Percentiles rank a stretch among this genome's conserved stretches.
Conservation (phyloP, 1,284 basidiomycete genomes). For the Ceraceosorus guamensis region DNA sequence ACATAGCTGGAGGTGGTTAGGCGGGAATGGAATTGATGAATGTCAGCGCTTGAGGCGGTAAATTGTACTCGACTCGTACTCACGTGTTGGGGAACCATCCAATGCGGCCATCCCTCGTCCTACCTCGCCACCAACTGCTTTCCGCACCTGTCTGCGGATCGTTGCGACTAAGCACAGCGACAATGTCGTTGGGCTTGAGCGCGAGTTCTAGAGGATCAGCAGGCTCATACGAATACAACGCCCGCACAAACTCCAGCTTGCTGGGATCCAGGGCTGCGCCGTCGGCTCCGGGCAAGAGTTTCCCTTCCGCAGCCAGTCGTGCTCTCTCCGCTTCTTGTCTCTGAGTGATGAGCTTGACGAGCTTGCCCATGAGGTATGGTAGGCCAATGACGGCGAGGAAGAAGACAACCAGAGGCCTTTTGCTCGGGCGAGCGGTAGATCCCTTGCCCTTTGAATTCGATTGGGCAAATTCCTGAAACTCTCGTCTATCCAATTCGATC, state of each 20-base stretch:
- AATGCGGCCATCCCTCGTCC: constrained; percentile 83
- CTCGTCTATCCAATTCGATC: constrained; percentile 34
- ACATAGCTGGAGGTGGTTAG: constrained; percentile 22
- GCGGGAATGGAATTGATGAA: neutral
- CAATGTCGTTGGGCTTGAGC: constrained; percentile 83
- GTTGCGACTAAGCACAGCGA: constrained; percentile 75
- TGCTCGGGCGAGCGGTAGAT: constrained; percentile 52
- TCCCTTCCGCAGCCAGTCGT: constrained; percentile 49
- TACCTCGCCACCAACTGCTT: constrained; percentile 90
- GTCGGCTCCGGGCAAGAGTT: constrained; percentile 22
- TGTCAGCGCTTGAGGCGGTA: constrained; percentile 3
- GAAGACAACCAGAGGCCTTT: constrained; percentile 89
- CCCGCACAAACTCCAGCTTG: constrained; percentile 76
- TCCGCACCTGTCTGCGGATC: constrained; percentile 56
- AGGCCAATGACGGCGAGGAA: constrained; percentile 90
- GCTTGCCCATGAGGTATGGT: constrained; percentile 85
- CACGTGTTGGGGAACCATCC: constrained; percentile 86
- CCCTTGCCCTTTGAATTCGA: constrained; percentile 23
- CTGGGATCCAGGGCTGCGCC: constrained; percentile 52
- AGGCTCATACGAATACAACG: constrained; percentile 67
- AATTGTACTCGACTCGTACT: constrained; percentile 54
- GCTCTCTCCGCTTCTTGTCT: constrained; percentile 53
- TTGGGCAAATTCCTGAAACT: constrained; percentile 46
- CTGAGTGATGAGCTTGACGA: constrained; percentile 71
- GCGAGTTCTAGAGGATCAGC: constrained; percentile 64